Evolutionary conservation across 2,329 filamentous ascomycete species (phyloP), one percentile per base, ranked within the genome.

Genomic region (Botrytis porri): DNA sequence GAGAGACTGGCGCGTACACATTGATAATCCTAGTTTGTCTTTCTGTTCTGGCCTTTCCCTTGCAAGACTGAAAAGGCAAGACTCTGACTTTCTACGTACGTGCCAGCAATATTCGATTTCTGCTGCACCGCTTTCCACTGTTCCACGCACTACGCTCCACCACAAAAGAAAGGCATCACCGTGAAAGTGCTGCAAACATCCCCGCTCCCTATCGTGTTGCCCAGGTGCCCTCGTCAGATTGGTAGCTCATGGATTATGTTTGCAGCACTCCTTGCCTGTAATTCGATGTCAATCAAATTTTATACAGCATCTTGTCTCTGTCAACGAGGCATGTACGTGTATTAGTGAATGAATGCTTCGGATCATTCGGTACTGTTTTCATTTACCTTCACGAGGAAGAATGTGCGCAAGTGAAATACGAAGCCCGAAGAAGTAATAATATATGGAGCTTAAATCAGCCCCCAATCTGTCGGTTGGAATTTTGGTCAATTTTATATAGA

Each of bases 121-220:
- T 65, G 60, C 37, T 71, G 70, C 70, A 66, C 60, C 37, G 70
- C 62, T 72, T 69, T 51, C 71, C 71, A 72, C 57, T 22, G 71
- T 72, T 69, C 71, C 71, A 72, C 71, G 54, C 71, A 64, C 71
- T 61, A 64, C 71, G 64, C 71, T 72, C 71, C 71, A 72, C 64
- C 65, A 43, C n/a, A 25, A 70, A 54, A 41, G 20, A 48, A 35
- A 51, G 25, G 59, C 39, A 39, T 61, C n/a, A 60, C 37, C n/a
- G 54, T 37, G 32, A 57, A 41, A 45, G 25, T 25, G 22, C 51
- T 60, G 66, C 51, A 61, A 69, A 48, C 35, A 69, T 63, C 54
- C 37, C 64, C 64, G 62, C 35, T 51, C 48, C 22, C 48, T 60
- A 39, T 39, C 43, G n/a, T 32, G 54, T 39, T 43, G 57, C 29